phyloP scores from a whole-genome alignment of 1,284 basidiomycete genomes.

The Puccinia hordei region DNA sequence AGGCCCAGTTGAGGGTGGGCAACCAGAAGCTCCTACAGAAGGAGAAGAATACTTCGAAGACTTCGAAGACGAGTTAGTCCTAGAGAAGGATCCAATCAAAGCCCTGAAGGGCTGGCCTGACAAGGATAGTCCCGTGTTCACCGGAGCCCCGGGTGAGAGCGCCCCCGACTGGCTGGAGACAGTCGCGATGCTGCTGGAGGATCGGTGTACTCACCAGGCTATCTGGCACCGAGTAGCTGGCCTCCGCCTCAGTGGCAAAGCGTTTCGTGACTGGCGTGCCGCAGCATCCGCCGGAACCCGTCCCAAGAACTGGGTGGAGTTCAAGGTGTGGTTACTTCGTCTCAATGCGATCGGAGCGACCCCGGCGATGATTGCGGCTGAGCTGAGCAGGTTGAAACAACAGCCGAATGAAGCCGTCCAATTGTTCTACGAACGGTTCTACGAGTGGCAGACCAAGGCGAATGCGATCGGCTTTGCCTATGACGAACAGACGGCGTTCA shows the following conservation, averaged over 20 bases:
- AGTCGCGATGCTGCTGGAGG: background rate
- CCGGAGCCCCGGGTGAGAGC: background rate
- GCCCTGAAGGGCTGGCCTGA: background rate
- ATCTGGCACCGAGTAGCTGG: background rate
- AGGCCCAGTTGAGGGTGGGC: too few species aligned
- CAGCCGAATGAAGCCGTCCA: background rate
- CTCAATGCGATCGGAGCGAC: background rate
- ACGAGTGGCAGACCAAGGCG: background rate
- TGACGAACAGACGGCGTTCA: background rate
- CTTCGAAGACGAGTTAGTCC: background rate
- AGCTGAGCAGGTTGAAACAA: background rate
- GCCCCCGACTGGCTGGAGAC: background rate
- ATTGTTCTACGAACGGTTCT: background rate
- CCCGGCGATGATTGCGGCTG: background rate
- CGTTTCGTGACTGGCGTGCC: background rate
- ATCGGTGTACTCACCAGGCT: background rate
- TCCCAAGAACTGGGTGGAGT: background rate
- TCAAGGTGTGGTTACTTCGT: background rate
- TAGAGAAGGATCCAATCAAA: background rate
- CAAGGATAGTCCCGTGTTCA: background rate
- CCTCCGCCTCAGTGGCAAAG: background rate
- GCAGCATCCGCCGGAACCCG: background rate
- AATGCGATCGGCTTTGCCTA: background rate
- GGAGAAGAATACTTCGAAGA: too few species aligned
- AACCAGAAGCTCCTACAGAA: too few species aligned